Evolutionary conservation across 2,329 filamentous ascomycete genomes (phyloP).

Genomic region (Trichocomaceae sp.): DNA sequence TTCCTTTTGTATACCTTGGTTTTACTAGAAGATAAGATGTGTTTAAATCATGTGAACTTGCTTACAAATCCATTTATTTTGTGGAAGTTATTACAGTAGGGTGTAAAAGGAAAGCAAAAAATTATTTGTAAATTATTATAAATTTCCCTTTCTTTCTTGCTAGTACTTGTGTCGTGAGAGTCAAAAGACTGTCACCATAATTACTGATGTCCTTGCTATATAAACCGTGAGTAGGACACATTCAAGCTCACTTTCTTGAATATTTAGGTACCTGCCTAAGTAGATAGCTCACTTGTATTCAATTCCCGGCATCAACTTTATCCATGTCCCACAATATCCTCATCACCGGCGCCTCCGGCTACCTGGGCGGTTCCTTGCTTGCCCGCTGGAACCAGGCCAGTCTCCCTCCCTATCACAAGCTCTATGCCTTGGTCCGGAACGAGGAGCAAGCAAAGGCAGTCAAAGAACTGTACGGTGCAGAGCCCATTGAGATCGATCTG

Average conservation of each 20-base stretch:
- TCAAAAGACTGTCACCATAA: background rate
- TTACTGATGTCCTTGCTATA: background rate
- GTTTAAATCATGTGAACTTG: too few species aligned
- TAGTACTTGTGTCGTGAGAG: background rate
- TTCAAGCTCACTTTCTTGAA: background rate
- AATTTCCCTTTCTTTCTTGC: too few species aligned
- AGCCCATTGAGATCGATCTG: constrained; percentile 38
- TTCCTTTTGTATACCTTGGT: too few species aligned
- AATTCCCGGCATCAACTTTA: background rate
- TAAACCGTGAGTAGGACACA: background rate
- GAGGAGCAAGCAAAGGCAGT: constrained; percentile 41
- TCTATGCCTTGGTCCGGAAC: constrained; percentile 46
- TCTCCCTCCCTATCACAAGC: constrained; percentile 38
- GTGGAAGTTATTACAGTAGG: too few species aligned
- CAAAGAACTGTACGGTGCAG: constrained; percentile 35
- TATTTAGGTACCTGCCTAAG: too few species aligned
- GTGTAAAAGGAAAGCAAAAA: too few species aligned
- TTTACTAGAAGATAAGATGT: too few species aligned
- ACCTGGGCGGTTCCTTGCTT: constrained; percentile 48
- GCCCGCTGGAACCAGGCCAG: constrained; percentile 30
- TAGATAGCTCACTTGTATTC: background rate
- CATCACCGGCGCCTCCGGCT: constrained; percentile 49
- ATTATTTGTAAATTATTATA: too few species aligned
- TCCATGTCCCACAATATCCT: constrained; percentile 35
- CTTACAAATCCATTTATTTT: too few species aligned